Base-by-base conservation (phyloP, 2,329 filamentous ascomycete genomes). In the Trichoderma guizhouense region DNA sequence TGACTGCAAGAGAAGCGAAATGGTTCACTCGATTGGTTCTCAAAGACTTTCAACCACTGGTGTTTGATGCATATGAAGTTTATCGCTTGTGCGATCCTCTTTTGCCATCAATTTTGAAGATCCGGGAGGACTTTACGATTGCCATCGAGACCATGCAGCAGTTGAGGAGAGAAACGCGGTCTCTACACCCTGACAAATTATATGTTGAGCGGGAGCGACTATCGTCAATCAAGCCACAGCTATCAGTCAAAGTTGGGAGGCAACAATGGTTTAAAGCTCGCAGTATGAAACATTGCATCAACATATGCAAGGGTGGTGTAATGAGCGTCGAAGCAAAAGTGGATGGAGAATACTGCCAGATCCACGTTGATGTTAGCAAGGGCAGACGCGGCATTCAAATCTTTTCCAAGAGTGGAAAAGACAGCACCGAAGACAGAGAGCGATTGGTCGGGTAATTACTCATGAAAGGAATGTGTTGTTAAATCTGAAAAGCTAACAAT, bases 331-430 rank as follows among this genome's bases (percentile, higher is more conserved):
- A 97, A 79, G 86, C 90, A 66, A 97, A 97, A 78, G 89, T 97
- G 73, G 94, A 97, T 76, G 94, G 93, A 14, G 94, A 97, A 80
- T 97, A 96, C 75, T 97, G 93, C 76, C 94, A 97, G 79, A 89
- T 97, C 34, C 94, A 97, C 76, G 84, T 97, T 51, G 90, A 97
- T 77, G 82, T 93, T 7, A 83, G 83, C 9, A 89, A 87, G 64
- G 82, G 82, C 18, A 78, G 72, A 1, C 78, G 86, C 1, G 87
- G 85, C 62, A 89, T 97, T 32, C 91, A 92, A 74, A 95, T 97
- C 34, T 97, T 96, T 78, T 97, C 94, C 11, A 98, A 97, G 79
- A 96, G 93, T 76, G 93, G 94, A 72, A 97, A 96, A 78, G 93
- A 97, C 75, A 95, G 94, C 58, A 97, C 94, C 0, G 78, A 83